Evolutionary conservation across 805 yeast species (phyloP).

Genomic region (Dipodascus albidus): DNA sequence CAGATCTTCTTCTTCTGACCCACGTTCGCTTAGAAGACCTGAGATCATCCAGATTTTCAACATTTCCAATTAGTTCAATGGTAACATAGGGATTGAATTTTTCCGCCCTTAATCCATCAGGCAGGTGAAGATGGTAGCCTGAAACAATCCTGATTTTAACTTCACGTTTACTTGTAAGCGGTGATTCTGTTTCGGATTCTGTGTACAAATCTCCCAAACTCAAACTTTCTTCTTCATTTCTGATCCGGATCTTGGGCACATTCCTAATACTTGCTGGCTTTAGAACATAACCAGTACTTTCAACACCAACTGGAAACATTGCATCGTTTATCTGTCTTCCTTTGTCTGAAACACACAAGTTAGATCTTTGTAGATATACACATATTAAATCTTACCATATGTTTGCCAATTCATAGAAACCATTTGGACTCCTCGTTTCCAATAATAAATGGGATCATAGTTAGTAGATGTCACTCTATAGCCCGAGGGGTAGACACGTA

Average conservation of each 20-base stretch:
- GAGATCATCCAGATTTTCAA: background rate
- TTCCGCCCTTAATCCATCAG: background rate
- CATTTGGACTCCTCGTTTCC: slow-evolving; percentile 86
- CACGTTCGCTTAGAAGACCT: background rate
- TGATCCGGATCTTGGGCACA: background rate
- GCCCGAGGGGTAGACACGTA: slow-evolving; percentile 83
- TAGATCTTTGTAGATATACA: background rate
- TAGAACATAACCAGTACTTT: slow-evolving; percentile 61
- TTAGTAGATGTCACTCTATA: slow-evolving; percentile 68
- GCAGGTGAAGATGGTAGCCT: background rate
- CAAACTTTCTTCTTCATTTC: background rate
- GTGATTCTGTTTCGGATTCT: background rate
- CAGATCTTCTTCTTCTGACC: background rate
- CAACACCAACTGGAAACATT: slow-evolving; percentile 43
- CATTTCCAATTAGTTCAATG: background rate
- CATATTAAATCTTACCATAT: slow-evolving; percentile 21
- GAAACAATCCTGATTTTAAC: background rate
- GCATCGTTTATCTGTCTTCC: slow-evolving; percentile 88
- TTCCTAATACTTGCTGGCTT: slow-evolving; percentile 40
- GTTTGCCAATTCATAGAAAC: slow-evolving; percentile 98
- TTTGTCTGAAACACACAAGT: slow-evolving; percentile 36
- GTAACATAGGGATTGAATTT: background rate
- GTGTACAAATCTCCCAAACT: background rate
- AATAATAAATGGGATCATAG: slow-evolving; percentile 65
- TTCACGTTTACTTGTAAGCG: background rate